Evolutionary conservation across 768 basidiomycete species (phyloP).

Genomic region (Cystobasidiopsis lactophilus): DNA sequence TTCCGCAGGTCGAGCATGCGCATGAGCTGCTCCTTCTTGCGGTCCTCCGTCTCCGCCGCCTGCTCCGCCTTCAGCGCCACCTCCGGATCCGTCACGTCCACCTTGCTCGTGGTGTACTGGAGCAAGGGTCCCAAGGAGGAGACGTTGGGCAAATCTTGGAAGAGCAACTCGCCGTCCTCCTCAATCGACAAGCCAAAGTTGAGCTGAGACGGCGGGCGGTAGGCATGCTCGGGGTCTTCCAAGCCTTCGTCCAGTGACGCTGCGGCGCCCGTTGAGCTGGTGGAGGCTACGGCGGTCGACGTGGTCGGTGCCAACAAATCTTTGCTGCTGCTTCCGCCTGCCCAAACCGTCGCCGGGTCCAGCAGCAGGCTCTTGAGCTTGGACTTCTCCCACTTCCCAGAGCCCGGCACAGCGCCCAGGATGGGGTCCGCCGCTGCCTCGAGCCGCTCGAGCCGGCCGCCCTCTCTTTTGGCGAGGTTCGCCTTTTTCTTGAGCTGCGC

Average conservation of each 20-base stretch:
- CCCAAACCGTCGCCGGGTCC: constrained; percentile 3
- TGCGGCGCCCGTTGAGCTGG: neutral
- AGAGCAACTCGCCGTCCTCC: constrained; percentile 39
- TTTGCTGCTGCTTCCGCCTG: constrained; percentile 10
- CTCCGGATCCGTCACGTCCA: constrained; percentile 2
- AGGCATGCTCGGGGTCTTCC: neutral
- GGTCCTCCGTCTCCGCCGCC: constrained; percentile 26
- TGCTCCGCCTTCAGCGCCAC: constrained; percentile 26
- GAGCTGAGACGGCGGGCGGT: constrained; percentile 29
- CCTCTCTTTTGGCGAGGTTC: constrained; percentile 29
- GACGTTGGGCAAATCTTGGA: constrained; percentile 42
- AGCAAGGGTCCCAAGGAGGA: constrained; percentile 23
- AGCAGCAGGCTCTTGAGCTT: constrained; percentile 30
- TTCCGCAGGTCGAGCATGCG: constrained; percentile 63
- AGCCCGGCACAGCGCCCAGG: constrained; percentile 47
- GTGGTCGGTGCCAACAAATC: constrained; percentile 13
- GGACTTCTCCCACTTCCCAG: constrained; percentile 44
- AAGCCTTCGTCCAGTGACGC: no score
- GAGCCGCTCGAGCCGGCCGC: constrained; percentile 26
- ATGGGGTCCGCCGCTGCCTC: constrained; percentile 41
- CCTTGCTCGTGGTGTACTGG: constrained; percentile 1
- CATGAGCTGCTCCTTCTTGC: constrained; percentile 32
- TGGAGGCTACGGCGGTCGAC: constrained; percentile 9
- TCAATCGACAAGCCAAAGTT: constrained; percentile 47
- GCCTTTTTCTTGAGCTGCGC: constrained; percentile 23